Base-by-base conservation (phyloP, 169 alveolate genomes). In the Babesia gibsoni region DNA sequence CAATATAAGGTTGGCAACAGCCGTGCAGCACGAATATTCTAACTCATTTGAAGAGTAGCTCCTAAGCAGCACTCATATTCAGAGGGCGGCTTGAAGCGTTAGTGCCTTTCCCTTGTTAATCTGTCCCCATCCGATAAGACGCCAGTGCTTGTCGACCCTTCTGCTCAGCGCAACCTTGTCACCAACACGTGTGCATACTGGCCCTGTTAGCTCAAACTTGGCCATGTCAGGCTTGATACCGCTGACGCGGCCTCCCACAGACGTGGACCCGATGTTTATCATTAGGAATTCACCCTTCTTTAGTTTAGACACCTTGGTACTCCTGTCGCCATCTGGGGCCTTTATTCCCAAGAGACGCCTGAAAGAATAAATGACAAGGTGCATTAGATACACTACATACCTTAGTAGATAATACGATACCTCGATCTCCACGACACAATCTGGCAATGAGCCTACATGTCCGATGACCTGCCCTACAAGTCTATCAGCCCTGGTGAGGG, bases 121-220 rank as follows among this genome's bases (percentile, higher is more conserved):
- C 73, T 91, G 96, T 29, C 99, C 99, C 98, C 98, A 96, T 23
- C 99, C 99, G 82, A 96, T 96, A 23, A 96, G 93, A 69, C 99
- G 91, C 97, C 98, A 98, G 84, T 95, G 98, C 83, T 95, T 95
- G 63, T 94, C 99, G 32, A 98, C 96, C 81, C 98, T 95, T 73
- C 99, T 93, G 54, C 98, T 92, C 63, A 98, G 90, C 22, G 99
- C 99, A 14, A 98, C 94, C 89, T 97, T 98, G 86, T 96, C 99
- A 53, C 99, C 98, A 30, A 86, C 85, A 30, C 88, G 75, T 46
- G 97, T 89, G 82, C 98, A 94, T 41, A 94, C 96, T 33, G 98
- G 98, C 20, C 94, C 92, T 0, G 92, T 90, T 39, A 95, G 84
- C 65, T 91, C 97, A 32, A 94, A 85, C 82, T 89, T 91, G 81